These are phyloP conservation scores for Eucalyptus urophylla DNA, from an alignment of 345 rosid species.

Conservation along the genomic window DNA sequence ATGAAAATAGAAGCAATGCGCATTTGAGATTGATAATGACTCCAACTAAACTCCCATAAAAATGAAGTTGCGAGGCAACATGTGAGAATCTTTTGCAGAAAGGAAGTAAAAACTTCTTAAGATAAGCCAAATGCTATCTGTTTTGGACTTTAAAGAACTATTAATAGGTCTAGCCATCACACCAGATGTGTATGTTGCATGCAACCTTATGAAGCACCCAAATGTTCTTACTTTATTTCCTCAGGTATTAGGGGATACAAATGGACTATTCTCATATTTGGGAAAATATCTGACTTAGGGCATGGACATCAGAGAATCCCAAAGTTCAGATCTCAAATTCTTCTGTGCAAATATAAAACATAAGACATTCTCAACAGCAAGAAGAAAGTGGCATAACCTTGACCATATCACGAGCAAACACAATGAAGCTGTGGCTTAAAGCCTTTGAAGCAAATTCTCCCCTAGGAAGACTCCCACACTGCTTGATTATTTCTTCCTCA, in stretches of 20 bases:
- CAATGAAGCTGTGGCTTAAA: slow-evolving; percentile 67
- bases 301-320: background rate
- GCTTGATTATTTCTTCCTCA: slow-evolving; percentile 70
- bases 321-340: background rate
- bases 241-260: background rate
- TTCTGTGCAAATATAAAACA: background rate
- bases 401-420: slow-evolving; percentile 70
- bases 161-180: background rate
- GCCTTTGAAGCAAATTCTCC: slow-evolving; percentile 84
- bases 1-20: background rate
- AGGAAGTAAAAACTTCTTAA: background rate
- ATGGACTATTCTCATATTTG: rapidly evolving
- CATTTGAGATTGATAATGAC: background rate
- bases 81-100: background rate
- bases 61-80: background rate
- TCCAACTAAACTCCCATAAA: background rate
- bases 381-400: slow-evolving; percentile 35
- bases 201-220: background rate
- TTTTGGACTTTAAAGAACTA: background rate
- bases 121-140: background rate
- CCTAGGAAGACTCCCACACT: slow-evolving; percentile 68
- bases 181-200: background rate
- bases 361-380: background rate
- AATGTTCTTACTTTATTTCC: background rate
- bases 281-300: background rate